A percentile compares a stretch with the other conserved stretches of the same genome.
These are phyloP conservation scores for Leccinum longicurvipes DNA, from an alignment of 768 basidiomycete genomes.

Conservation along the genomic window DNA sequence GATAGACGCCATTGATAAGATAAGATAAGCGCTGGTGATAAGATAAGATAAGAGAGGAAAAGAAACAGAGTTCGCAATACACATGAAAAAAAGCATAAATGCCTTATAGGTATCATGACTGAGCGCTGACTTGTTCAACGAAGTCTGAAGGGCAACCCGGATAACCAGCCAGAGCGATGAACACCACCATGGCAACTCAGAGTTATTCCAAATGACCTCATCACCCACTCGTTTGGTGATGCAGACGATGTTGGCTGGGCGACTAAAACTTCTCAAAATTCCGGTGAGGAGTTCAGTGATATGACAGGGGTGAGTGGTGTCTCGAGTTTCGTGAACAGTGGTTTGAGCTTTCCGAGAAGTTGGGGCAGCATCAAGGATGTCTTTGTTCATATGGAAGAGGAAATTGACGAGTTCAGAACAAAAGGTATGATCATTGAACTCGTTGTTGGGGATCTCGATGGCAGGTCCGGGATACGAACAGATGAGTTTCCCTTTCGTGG, in stretches of 20 bases:
- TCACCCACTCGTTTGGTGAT: slow-evolving; percentile 44
- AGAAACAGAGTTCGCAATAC: too few species aligned
- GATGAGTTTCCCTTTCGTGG: background rate
- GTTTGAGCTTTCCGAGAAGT: background rate
- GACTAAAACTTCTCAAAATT: slow-evolving; percentile 38
- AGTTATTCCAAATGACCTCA: slow-evolving; percentile 3
- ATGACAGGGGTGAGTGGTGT: background rate
- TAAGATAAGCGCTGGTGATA: too few species aligned
- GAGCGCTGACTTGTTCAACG: slow-evolving; percentile 18
- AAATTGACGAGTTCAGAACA: slow-evolving; percentile 34
- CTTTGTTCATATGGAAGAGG: slow-evolving; percentile 30
- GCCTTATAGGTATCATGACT: slow-evolving; percentile 25
- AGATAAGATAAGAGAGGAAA: too few species aligned
- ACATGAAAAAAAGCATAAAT: slow-evolving; percentile 31
- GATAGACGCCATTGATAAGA: too few species aligned
- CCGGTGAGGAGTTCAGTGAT: slow-evolving; percentile 36
- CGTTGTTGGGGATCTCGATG: background rate
- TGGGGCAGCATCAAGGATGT: slow-evolving; percentile 33
- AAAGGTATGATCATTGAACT: slow-evolving; percentile 20
- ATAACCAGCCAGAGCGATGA: slow-evolving; percentile 47
- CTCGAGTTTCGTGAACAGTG: background rate
- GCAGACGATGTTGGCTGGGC: slow-evolving; percentile 13
- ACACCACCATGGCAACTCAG: slow-evolving; percentile 43
- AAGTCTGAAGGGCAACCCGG: slow-evolving; percentile 41
- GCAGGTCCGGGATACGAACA: background rate